Evolutionary conservation across 305 asterid genomes (phyloP), one percentile per base, ranked within the genome.

Genomic region (Solanum hybrid): DNA sequence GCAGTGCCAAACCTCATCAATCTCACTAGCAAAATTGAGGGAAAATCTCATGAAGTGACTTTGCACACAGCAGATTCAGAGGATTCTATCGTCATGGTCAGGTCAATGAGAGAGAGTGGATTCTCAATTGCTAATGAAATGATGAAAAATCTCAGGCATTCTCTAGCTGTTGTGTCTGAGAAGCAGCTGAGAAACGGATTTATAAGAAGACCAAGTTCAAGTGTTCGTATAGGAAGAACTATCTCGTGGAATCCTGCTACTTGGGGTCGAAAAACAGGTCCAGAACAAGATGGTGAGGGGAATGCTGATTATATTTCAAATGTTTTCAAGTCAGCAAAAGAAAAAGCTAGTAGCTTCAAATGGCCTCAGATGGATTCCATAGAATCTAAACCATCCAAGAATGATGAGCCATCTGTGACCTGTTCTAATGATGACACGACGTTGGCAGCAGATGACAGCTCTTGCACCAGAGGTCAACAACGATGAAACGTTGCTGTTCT

Each of bases 91-190:
- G 61, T 94, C 86, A 92, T 93, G 92, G 84, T 96, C 89, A 92
- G 92, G 51, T 95, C 98, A 5, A 97, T 97, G 98, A 97, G 92
- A 92, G 99, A 96, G 90, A 93, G 94, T 88, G 99, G 98, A 61
- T 89, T 93, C 90, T 91, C 96, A 33, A 92, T 96, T 86, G 98
- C 95, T 36, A 96, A 95, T 31, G 99, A 95, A 76, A 97, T 97
- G 98, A 93, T 95, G 78, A 92, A 46, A 91, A 98, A 97, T 31
- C 94, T 97, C 22, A 94, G 92, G 74, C 94, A 90, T 73, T 95
- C 98, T 69, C 94, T 97, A 34, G 87, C 96, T 71, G 90, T 94
- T 93, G 31, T 79, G 57, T 79, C 98, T 18, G 80, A 92, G 11
- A 95, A 92, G 90, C 96, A 93, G 87, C 96, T 94, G 1, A 97